Percentiles rank a stretch among this genome's conserved stretches.
These are phyloP conservation scores for Didymellaceae sp. DNA, from an alignment of 2,329 filamentous ascomycete species.

Conservation along the genomic window DNA sequence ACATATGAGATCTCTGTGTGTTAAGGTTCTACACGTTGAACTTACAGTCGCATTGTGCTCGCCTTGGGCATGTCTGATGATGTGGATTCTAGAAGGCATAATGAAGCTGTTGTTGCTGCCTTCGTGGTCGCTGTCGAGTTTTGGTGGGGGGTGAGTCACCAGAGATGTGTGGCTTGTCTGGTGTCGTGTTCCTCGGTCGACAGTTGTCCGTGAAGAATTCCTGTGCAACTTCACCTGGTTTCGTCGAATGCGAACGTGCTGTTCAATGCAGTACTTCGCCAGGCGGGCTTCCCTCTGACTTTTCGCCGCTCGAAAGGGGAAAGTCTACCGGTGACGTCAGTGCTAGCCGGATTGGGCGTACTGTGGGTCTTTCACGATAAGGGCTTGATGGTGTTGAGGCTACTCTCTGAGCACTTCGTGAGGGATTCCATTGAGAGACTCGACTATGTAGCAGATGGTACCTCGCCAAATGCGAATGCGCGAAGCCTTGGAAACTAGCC, in stretches of 20 bases:
- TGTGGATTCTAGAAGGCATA: conserved; percentile 44
- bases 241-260: background rate
- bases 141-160: conserved; percentile 16
- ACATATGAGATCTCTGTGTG: conserved; percentile 38
- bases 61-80: conserved; percentile 76
- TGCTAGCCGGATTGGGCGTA: background rate
- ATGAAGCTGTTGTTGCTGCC: conserved; percentile 7
- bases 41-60: conserved; percentile 69
- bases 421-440: no score
- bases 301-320: background rate
- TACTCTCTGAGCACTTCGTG: no score
- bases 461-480: no score
- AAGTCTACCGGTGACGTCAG: conserved; percentile 13
- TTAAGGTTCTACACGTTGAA: background rate
- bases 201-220: background rate
- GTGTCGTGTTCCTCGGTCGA: background rate
- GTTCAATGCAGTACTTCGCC: background rate
- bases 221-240: background rate
- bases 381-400: background rate
- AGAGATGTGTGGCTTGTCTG: background rate
- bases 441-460: no score
- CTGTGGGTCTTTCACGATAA: conserved; percentile 20
- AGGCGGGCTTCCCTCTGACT: conserved; percentile 4
- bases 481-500: no score
- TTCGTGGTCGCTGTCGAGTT: background rate